Evolutionary conservation across 75 land plant genomes (phyloP), one percentile per base, ranked within the genome.

Genomic region (Sequoiadendron giganteum): DNA sequence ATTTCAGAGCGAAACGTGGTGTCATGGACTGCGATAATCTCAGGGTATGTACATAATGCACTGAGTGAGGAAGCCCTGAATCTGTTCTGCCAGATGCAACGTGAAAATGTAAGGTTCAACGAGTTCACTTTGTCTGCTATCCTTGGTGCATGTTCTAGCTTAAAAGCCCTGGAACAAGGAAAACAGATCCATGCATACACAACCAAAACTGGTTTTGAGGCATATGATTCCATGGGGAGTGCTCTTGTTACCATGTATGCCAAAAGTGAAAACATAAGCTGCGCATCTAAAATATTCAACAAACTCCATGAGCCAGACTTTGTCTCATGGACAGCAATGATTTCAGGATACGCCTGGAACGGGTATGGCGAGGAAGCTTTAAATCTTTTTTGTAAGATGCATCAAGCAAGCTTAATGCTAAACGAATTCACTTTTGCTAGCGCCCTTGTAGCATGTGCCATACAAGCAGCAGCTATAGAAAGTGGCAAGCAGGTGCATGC

Each of bases 1-100:
- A 88, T 85, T 38, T 10, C 48, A 28, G 39, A 42, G 55, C 88
- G 72, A 34, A 83, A 82, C 85, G 52, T 83, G 28, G 52, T 78
- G 43, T 43, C 88, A 28, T 87, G 88, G 88, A 47, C 87, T 87
- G 85, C 84, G 19, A 87, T 87, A 38, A 16, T 84, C 30, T 39
- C 52, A 47, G 86, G 88, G 48, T 87, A 83, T 87, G 86, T 86
- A 15, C 61, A 87, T 28, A 80, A 78, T 87, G 87, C 48, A 4
- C 25, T 42, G 16, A 18, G 19, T 11, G 68, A 21, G 49, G 88
- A 87, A 9, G 39, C 88, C 14, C 54, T 87, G 47, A 55, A 47
- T 39, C 82, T 87, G 39, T 45, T 78, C 28, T 43, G 38, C 30
- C 88, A 34, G 21, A 87, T 87, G 88, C 34, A 38, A 25, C 2